Percentiles rank a stretch among this genome's conserved stretches.
phyloP scores from a whole-genome alignment of 768 basidiomycete genomes.

The Termitomyces sp. region DNA sequence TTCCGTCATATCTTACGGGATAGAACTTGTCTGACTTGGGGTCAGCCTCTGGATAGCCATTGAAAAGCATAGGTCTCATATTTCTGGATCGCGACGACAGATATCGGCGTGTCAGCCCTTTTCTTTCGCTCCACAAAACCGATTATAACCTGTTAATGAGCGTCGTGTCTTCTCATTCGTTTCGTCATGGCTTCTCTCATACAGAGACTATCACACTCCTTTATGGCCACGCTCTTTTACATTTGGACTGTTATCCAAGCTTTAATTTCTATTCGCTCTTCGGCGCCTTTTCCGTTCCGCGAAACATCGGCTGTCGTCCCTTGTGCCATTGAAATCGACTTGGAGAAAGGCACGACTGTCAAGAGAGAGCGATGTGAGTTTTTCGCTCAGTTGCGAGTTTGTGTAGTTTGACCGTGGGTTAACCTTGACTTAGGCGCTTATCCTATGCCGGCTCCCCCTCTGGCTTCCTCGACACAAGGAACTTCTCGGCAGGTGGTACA shows the following conservation, averaged over 20 bases:
- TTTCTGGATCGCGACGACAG: not conserved
- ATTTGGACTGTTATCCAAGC: slow-evolving; percentile 19
- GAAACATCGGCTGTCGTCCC: slow-evolving; percentile 15
- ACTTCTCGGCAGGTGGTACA: not conserved
- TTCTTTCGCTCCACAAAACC: slow-evolving; percentile 3
- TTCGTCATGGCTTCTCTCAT: slow-evolving; percentile 15
- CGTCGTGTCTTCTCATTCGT: not conserved
- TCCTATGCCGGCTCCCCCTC: slow-evolving; percentile 1
- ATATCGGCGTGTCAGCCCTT: not conserved
- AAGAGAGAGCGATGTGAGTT: not conserved
- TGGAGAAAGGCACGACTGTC: slow-evolving; percentile 11
- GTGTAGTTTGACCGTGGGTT: not conserved
- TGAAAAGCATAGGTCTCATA: not conserved
- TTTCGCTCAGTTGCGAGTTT: not conserved
- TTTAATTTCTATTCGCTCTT: slow-evolving; percentile 15
- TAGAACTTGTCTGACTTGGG: not conserved
- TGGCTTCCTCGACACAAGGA: not conserved
- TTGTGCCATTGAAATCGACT: slow-evolving; percentile 8
- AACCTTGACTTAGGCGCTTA: not conserved
- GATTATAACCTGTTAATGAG: not conserved
- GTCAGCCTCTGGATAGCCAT: slow-evolving; percentile 2
- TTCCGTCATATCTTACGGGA: not conserved
- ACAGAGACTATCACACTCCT: slow-evolving; percentile 15
- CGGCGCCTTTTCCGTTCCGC: slow-evolving; percentile 10
- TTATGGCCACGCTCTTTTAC: slow-evolving; percentile 20